phyloP scores from a whole-genome alignment of 1,139 yeast genomes.

The Saccharomycopsis hybrid region DNA sequence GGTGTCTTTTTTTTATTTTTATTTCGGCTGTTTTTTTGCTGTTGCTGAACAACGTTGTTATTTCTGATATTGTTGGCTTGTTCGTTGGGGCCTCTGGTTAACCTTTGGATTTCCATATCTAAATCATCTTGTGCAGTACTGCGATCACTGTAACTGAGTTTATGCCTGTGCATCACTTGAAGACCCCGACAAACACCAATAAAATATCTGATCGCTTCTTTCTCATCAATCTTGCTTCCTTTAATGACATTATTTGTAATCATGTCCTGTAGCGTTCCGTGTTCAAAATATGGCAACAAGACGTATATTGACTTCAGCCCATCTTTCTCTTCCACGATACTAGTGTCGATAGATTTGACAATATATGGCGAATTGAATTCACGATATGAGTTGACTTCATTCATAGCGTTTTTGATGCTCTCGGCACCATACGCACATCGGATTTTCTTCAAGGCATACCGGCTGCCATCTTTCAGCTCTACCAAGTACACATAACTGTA shows the following conservation, averaged over 20 bases:
- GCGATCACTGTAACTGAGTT: slow-evolving; percentile 22
- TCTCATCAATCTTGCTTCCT: slow-evolving; percentile 47
- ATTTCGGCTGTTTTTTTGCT: slow-evolving; percentile 22
- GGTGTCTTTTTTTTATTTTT: background rate
- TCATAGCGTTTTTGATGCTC: slow-evolving; percentile 63
- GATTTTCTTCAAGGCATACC: slow-evolving; percentile 76
- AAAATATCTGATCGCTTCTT: slow-evolving; percentile 54
- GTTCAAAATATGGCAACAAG: slow-evolving; percentile 66
- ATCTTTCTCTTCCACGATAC: slow-evolving; percentile 63
- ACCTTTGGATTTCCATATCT: slow-evolving; percentile 10
- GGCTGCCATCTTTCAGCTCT: slow-evolving; percentile 38
- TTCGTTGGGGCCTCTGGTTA: slow-evolving; percentile 4
- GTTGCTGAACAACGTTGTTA: slow-evolving; percentile 20
- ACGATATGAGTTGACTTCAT: slow-evolving; percentile 70
- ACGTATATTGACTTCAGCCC: slow-evolving; percentile 77
- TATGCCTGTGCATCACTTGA: slow-evolving; percentile 67
- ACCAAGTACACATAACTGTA: slow-evolving; percentile 86
- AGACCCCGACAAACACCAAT: slow-evolving; percentile 71
- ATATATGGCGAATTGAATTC: slow-evolving; percentile 65
- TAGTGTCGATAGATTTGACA: slow-evolving; percentile 63
- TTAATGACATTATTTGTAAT: slow-evolving; percentile 59
- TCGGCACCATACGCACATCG: slow-evolving; percentile 84
- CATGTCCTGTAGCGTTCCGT: slow-evolving; percentile 72
- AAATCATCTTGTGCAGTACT: background rate
- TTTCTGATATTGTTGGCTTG: slow-evolving; percentile 30